Evolutionary conservation across 1,139 yeast species (phyloP), one percentile per base, ranked within the genome.

Genomic region (Taphrina pruni): DNA sequence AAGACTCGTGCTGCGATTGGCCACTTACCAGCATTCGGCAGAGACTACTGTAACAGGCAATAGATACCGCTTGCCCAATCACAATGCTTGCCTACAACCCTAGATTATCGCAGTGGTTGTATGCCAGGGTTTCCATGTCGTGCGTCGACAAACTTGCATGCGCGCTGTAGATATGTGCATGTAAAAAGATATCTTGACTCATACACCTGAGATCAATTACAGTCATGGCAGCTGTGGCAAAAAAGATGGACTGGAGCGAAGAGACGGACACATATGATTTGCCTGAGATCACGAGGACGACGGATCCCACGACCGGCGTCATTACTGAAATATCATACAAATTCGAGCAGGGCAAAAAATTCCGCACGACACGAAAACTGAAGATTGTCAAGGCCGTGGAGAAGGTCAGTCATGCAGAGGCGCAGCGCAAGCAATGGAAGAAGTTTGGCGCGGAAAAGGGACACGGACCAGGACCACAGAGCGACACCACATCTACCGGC

Each of bases 251-350:
- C 46, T 64, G 67, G 67, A 55, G 61, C 48, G 67, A 64, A 38
- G 69, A 65, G 41, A 46, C 54, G 8, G 72, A 71, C 14, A 67
- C 65, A 12, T 45, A 51, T 41, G 62, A 51, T 12, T 58, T 70
- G n/a, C 71, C 70, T 20, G 62, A 61, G 21, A n/a, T 60, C 36
- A 66, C 71, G 58, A 84, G 90, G 76, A 89, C 87, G 70, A 85
- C 85, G 69, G 90, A 91, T 78, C 97, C 92, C 77, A 97, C 97
- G 68, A 89, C 97, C 73, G 91, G 90, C 79, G 90, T 97, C 20
- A 88, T 93, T 69, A 85, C 92, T 71, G 86, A 93, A 67, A 39
- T 64, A 36, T 64, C 67, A 35, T 93, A 85, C 82, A 86, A 89
- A 77, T 70, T 76, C 62, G 88, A 85, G 68, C 87, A 88, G 72